phyloP scores from a whole-genome alignment of 169 alveolate species.

The Toxoplasma gondii region DNA sequence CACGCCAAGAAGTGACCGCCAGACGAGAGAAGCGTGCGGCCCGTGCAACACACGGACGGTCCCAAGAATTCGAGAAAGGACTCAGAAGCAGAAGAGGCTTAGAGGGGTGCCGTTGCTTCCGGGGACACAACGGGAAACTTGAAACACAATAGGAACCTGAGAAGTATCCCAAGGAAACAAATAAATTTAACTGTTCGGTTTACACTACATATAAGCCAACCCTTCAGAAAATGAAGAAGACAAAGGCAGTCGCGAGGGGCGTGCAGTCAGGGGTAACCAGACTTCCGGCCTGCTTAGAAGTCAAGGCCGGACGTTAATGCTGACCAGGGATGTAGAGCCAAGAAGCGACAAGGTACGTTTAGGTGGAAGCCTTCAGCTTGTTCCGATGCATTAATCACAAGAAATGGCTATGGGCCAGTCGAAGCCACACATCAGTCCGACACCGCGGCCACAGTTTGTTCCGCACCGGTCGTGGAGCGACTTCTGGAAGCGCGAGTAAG shows the following conservation, averaged over 20 bases:
- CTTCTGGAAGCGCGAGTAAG: not conserved
- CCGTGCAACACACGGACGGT: constrained; percentile 8
- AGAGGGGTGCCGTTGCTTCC: no score
- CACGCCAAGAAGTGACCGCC: not conserved
- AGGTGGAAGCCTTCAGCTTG: not conserved
- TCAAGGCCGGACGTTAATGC: not conserved
- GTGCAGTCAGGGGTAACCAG: not conserved
- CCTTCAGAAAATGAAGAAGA: not conserved
- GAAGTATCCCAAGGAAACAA: not conserved
- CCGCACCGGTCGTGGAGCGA: not conserved
- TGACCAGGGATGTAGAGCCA: not conserved
- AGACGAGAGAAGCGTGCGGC: not conserved
- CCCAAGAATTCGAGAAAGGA: not conserved
- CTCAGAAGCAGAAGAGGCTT: not conserved
- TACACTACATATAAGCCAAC: not conserved
- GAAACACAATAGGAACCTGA: no score
- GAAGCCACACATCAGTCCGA: not conserved
- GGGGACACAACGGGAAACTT: no score
- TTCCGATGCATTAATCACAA: not conserved
- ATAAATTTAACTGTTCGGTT: not conserved
- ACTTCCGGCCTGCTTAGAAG: not conserved
- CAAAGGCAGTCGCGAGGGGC: not conserved
- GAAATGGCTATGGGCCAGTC: not conserved
- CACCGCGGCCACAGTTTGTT: not conserved
- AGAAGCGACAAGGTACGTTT: not conserved